Evolutionary conservation across 805 yeast species (phyloP).

Genomic region (Monosporozyma yasuniensis): DNA sequence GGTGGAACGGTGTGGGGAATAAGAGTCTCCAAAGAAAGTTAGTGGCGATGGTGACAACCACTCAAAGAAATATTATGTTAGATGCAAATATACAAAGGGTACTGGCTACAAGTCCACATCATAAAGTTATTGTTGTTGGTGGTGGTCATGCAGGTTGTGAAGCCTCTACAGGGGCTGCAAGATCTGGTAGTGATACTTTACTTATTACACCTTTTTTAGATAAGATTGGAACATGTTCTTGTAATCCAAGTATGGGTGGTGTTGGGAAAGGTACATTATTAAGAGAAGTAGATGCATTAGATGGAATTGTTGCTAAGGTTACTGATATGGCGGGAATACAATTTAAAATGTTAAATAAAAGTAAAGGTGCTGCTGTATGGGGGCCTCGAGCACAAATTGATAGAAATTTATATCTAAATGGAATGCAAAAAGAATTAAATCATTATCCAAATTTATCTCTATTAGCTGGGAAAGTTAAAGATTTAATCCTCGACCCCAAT

Average conservation of each 20-base stretch:
- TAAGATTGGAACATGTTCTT: constrained; percentile 88
- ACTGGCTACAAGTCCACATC: background rate
- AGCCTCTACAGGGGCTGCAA: constrained; percentile 88
- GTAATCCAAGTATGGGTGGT: constrained; percentile 98
- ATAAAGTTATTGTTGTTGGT: constrained; percentile 72
- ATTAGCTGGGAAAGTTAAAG: constrained; percentile 72
- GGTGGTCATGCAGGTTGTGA: constrained; percentile 99
- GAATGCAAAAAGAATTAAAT: constrained; percentile 60
- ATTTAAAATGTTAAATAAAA: constrained; percentile 73
- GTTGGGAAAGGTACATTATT: constrained; percentile 93
- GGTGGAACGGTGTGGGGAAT: background rate
- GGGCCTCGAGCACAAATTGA: constrained; percentile 98
- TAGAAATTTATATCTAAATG: constrained; percentile 61
- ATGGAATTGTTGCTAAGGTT: constrained; percentile 80
- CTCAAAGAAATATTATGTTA: constrained; percentile 4
- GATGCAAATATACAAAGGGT: constrained; percentile 1
- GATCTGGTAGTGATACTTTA: constrained; percentile 52
- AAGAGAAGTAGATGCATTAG: constrained; percentile 91
- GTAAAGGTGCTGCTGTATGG: constrained; percentile 93
- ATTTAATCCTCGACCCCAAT: constrained; percentile 49
- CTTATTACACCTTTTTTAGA: constrained; percentile 66
- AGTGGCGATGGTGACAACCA: too few relatives aligned
- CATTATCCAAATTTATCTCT: constrained; percentile 45
- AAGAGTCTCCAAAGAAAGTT: too few relatives aligned
- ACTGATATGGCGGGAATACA: constrained; percentile 92